Evolutionary conservation across 148 eudicot genomes (phyloP).

Genomic region (Beta vulgaris): DNA sequence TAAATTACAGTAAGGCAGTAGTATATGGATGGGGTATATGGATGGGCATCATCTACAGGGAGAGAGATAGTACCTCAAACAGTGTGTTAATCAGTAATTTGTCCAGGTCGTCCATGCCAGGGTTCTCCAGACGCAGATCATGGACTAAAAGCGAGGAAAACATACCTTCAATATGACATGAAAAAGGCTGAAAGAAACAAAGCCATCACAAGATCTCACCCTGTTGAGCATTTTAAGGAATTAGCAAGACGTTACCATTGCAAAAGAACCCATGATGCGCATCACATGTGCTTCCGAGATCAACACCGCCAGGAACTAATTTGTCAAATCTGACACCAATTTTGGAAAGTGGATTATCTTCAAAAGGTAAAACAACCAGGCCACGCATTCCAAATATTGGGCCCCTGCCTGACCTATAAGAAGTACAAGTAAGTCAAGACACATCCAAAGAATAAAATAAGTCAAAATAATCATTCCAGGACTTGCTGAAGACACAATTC

Average conservation of each 20-base stretch:
- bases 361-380: slow-evolving; percentile 78
- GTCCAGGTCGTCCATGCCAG: slow-evolving; percentile 75
- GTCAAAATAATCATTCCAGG: neutral
- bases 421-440: neutral
- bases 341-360: slow-evolving; percentile 74
- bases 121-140: slow-evolving; percentile 70
- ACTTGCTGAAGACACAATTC: neutral
- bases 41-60: too few species aligned
- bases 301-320: slow-evolving; percentile 71
- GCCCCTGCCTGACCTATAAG: slow-evolving; percentile 47
- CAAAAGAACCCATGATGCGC: slow-evolving; percentile 85
- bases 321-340: slow-evolving; percentile 94
- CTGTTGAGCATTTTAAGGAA: slow-evolving; percentile 6
- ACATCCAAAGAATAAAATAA: neutral
- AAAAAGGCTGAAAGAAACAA: slow-evolving; percentile 19
- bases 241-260: slow-evolving; percentile 47
- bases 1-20: neutral
- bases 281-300: slow-evolving; percentile 79
- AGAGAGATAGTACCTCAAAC: slow-evolving; percentile 59
- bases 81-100: slow-evolving; percentile 61
- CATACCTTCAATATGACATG: slow-evolving; percentile 10
- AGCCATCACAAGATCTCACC: slow-evolving; percentile 13
- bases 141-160: slow-evolving; percentile 40
- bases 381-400: slow-evolving; percentile 77
- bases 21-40: too few species aligned